These are phyloP conservation scores for Ceratobasidium sp. DNA, from an alignment of 1,284 basidiomycete species.

Conservation along the genomic window DNA sequence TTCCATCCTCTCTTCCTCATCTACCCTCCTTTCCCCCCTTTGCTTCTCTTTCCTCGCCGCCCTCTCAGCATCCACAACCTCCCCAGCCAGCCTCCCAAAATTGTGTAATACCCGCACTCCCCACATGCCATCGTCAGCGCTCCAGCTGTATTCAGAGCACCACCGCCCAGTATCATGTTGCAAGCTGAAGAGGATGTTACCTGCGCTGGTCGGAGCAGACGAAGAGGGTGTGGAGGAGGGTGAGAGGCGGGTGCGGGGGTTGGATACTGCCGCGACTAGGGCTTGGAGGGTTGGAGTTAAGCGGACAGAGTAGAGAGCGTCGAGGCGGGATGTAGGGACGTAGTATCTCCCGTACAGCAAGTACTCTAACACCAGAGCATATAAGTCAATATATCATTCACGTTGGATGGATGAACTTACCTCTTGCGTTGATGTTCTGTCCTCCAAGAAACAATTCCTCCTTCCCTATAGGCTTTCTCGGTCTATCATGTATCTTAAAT, in stretches of 20 bases:
- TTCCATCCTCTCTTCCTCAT: constrained; percentile 90
- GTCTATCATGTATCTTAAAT: constrained; percentile 82
- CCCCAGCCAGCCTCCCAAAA: constrained; percentile 73
- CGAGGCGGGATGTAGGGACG: constrained; percentile 86
- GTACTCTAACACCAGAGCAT: constrained; percentile 68
- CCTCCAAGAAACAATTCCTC: constrained; percentile 84
- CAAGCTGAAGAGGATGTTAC: constrained; percentile 86
- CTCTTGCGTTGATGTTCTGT: constrained; percentile 76
- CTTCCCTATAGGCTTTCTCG: constrained; percentile 75
- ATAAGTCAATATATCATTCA: neutral
- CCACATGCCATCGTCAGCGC: constrained; percentile 92
- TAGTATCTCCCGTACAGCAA: constrained; percentile 93
- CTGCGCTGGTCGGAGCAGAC: constrained; percentile 54
- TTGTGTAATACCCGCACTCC: constrained; percentile 92
- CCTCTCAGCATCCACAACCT: constrained; percentile 44
- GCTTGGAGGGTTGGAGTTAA: constrained; percentile 77
- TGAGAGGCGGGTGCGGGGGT: constrained; percentile 60
- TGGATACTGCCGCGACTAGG: constrained; percentile 78
- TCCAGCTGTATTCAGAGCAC: constrained; percentile 95
- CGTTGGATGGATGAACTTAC: constrained; percentile 58
- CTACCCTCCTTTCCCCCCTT: constrained; percentile 69
- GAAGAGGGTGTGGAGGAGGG: constrained; percentile 48
- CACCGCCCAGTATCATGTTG: constrained; percentile 94
- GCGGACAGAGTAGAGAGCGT: constrained; percentile 88
- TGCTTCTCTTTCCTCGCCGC: constrained; percentile 28